Evolutionary conservation across 305 asterid species (phyloP), one percentile per base, ranked within the genome.

Genomic region (Fraxinus nigra): DNA sequence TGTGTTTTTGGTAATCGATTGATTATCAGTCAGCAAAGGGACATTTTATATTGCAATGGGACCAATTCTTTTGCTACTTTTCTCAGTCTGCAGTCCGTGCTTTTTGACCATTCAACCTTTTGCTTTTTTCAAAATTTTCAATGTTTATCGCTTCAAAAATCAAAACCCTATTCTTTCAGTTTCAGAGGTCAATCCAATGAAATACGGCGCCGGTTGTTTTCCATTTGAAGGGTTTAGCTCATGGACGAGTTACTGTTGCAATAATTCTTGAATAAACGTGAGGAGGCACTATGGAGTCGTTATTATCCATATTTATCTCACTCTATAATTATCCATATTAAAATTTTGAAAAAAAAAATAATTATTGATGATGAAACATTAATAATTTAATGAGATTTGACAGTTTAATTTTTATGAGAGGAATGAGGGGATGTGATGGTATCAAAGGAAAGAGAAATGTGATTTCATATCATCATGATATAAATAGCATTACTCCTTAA

Each of bases 41-140:
- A 0, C 63, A 54, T 10, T 54, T 54, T 54, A 54, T 54, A n/a
- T 51, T 16, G 18, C 7, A 54, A 54, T 54, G 63, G 63, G 63
- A n/a, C 63, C 63, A 54, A 43, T 54, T 54, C 63, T 54, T 54
- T 54, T 16, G 24, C 63, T 54, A 54, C 63, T 54, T 54, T 54
- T 54, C 63, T 78, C 13, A 35, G 72, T 79, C 67, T 69, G 46
- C 46, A 46, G 79, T 81, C 84, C 35, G 61, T 16, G 59, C 88
- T 61, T 85, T 88, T 88, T 88, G 90, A 88, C 90, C 88, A 76
- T 82, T 84, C 89, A 85, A 87, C 38, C 61, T 82, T 83, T 79
- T 82, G 86, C 86, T 85, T 87, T 43, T 43, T 11, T 43, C 54
- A 43, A 43, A 38, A 43, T 87, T 85, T 76, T n/a, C 22, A n/a